Evolutionary conservation across 177 flowering plant genomes (phyloP).

Genomic region (Vitis hybrid): DNA sequence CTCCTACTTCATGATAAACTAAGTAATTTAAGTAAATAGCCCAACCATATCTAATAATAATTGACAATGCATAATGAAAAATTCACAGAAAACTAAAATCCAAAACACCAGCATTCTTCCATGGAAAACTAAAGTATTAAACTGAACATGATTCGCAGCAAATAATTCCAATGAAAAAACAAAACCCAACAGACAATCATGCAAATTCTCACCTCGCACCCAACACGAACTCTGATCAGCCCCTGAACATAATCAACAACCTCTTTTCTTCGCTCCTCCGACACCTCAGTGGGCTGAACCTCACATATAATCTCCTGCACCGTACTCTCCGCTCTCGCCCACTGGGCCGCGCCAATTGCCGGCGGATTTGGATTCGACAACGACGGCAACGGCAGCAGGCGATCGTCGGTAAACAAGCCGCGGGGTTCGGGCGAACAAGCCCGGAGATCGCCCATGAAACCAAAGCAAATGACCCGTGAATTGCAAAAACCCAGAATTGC

Average conservation of each 20-base stretch:
- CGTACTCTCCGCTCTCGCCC: constrained; percentile 57
- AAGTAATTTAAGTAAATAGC: no score
- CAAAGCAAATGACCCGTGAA: neutral
- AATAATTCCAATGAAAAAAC: neutral
- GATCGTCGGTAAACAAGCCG: constrained; percentile 16
- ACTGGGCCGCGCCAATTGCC: constrained; percentile 34
- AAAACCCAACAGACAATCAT: neutral
- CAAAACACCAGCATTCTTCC: no score
- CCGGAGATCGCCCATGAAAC: constrained; percentile 44
- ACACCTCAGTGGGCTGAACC: constrained; percentile 70
- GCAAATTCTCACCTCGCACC: constrained; percentile 60
- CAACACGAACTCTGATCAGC: constrained; percentile 43
- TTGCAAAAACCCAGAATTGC: neutral
- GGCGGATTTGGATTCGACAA: constrained; percentile 22
- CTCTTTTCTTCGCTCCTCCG: constrained; percentile 67
- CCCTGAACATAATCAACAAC: constrained; percentile 75
- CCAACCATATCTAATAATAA: no score
- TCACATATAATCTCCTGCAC: constrained; percentile 49
- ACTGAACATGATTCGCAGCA: no score
- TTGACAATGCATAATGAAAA: no score
- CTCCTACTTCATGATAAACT: no score
- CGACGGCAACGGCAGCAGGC: constrained; percentile 19
- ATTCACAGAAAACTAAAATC: no score
- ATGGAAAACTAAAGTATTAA: neutral
- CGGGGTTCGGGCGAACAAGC: constrained; percentile 36